Evolutionary conservation across 371 early-diverging fungal genomes (phyloP).

Genomic region (Phascolomyces articulosus): DNA sequence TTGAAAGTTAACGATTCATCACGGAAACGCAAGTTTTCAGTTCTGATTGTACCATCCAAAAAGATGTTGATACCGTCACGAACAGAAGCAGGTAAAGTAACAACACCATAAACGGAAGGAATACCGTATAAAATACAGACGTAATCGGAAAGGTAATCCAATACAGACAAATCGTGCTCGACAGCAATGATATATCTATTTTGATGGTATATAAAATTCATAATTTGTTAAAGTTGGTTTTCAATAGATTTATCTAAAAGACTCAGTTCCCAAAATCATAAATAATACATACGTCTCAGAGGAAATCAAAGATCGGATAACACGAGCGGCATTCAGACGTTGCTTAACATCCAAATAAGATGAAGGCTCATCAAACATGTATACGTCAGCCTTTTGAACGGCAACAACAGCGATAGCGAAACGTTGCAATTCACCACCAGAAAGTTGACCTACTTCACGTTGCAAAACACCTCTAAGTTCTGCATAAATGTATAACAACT

Average conservation of each 20-base stretch:
- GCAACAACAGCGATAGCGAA: slow-evolving; percentile 95
- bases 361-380: slow-evolving; percentile 99
- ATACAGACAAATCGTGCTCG: slow-evolving; percentile 99
- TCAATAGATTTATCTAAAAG: too few species aligned
- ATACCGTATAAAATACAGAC: slow-evolving; percentile 99
- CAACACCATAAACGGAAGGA: slow-evolving; percentile 99
- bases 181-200: slow-evolving; percentile 95
- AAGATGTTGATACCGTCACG: slow-evolving; percentile 99
- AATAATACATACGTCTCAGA: slow-evolving; percentile 49
- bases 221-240: too few species aligned
- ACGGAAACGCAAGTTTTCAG: slow-evolving; percentile 99
- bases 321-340: slow-evolving; percentile 96
- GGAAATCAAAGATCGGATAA: slow-evolving; percentile 88
- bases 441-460: slow-evolving; percentile 92
- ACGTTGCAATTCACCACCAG: slow-evolving; percentile 99
- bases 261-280: neutral
- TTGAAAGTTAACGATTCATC: slow-evolving; percentile 96
- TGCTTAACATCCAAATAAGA: slow-evolving; percentile 99
- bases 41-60: slow-evolving; percentile 98
- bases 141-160: slow-evolving; percentile 99
- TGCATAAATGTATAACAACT: slow-evolving; percentile 18
- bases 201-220: too few species aligned
- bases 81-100: slow-evolving; percentile 97
- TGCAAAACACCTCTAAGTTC: slow-evolving; percentile 88
- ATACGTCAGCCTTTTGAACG: slow-evolving; percentile 92